Conservation (phyloP, 140 eudicot species). For the Ambrosia hybrid region DNA sequence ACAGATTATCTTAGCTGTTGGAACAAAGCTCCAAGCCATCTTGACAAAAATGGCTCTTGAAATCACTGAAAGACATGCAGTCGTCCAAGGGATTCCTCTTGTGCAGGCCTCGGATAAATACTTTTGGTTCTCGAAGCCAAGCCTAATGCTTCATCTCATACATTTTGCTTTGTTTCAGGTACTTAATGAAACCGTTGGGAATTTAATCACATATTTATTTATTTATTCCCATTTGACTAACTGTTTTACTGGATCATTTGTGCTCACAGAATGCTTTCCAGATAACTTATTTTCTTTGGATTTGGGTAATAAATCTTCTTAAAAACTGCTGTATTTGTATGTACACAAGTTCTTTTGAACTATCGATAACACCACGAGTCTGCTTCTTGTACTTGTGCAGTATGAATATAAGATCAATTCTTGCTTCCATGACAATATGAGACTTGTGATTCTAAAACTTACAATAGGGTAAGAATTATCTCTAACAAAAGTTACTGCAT, state of each 20-base stretch:
- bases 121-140: slow-evolving; percentile 86
- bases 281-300: slow-evolving; percentile 84
- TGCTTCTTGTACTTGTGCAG: slow-evolving; percentile 47
- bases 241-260: slow-evolving; percentile 13
- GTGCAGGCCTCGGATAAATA: slow-evolving; percentile 81
- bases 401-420: slow-evolving; percentile 67
- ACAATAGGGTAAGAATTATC: slow-evolving; percentile 58
- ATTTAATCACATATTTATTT: slow-evolving; percentile 17
- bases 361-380: neutral
- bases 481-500: neutral
- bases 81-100: slow-evolving; percentile 88
- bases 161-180: slow-evolving; percentile 95
- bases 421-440: slow-evolving; percentile 68
- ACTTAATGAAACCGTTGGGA: neutral
- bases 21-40: slow-evolving; percentile 89
- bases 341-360: neutral
- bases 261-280: slow-evolving; percentile 93
- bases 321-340: neutral
- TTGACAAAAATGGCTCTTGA: slow-evolving; percentile 80
- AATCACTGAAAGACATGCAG: slow-evolving; percentile 74
- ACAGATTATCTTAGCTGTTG: slow-evolving; percentile 83
- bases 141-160: slow-evolving; percentile 70
- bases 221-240: slow-evolving; percentile 12
- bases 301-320: slow-evolving; percentile 57
- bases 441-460: slow-evolving; percentile 53